Percentiles rank a stretch among this genome's conserved stretches.
phyloP scores from a whole-genome alignment of 805 yeast species.

The Yamadazyma olivae region DNA sequence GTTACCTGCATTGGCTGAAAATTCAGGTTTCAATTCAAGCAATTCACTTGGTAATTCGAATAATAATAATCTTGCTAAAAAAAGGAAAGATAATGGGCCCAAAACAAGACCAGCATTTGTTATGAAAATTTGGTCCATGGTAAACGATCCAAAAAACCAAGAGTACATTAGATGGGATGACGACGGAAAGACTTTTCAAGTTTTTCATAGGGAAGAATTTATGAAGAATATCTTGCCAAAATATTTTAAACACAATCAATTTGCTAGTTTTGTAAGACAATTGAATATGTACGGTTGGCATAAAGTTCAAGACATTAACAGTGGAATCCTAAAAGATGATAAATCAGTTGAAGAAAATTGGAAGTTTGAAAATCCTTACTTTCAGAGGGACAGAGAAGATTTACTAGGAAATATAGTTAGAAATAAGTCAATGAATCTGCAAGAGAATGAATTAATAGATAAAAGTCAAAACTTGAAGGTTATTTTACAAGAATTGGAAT shows the following conservation, averaged over 20 bases:
- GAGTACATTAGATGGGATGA: slow-evolving; percentile 79
- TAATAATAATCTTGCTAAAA: slow-evolving; percentile 13
- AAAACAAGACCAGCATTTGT: slow-evolving; percentile 86
- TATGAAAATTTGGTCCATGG: slow-evolving; percentile 92
- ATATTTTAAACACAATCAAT: slow-evolving; percentile 93
- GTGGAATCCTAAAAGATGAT: slow-evolving; percentile 59
- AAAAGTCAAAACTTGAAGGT: slow-evolving; percentile 44
- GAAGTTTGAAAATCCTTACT: slow-evolving; percentile 85
- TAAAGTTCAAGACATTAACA: slow-evolving; percentile 87
- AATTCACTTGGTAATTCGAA: not conserved
- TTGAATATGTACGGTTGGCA: slow-evolving; percentile 99
- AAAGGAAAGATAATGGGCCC: slow-evolving; percentile 33
- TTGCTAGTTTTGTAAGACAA: slow-evolving; percentile 93
- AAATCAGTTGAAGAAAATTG: slow-evolving; percentile 69
- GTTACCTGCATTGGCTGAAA: not conserved
- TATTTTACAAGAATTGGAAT: slow-evolving; percentile 68
- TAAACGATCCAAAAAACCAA: slow-evolving; percentile 71
- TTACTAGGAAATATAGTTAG: slow-evolving; percentile 81
- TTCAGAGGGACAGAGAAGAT: slow-evolving; percentile 75
- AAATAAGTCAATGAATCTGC: slow-evolving; percentile 46
- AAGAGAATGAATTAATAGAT: slow-evolving; percentile 14
- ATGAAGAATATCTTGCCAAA: slow-evolving; percentile 82
- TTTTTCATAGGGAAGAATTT: slow-evolving; percentile 77
- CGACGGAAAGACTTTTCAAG: slow-evolving; percentile 84
- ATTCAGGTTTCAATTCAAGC: slow-evolving; percentile 2